A percentile compares a stretch with the other conserved stretches of the same genome.
Conservation (phyloP, 768 basidiomycete genomes). For the Mycena rebaudengoi region DNA sequence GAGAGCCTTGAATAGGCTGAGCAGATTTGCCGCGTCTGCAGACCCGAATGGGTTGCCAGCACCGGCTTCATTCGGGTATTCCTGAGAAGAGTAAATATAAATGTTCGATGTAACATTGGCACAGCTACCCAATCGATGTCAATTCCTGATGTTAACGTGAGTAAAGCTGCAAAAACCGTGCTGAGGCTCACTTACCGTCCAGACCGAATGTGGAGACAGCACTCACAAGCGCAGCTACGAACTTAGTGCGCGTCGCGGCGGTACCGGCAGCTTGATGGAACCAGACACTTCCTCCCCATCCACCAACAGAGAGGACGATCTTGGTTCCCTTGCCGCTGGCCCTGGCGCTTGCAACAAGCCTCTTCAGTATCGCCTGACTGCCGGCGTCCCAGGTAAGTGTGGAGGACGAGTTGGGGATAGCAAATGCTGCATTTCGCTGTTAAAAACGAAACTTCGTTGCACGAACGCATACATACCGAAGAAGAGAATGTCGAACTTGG, state of each 20-base stretch:
- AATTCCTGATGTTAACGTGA: constrained; percentile 38
- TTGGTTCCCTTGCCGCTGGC: constrained; percentile 54
- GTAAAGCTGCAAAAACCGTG: not conserved
- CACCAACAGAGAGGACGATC: constrained; percentile 64
- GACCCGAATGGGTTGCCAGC: constrained; percentile 68
- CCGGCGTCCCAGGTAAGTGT: constrained; percentile 52
- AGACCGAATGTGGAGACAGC: constrained; percentile 58
- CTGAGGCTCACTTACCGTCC: constrained; percentile 51
- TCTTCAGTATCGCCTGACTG: constrained; percentile 50
- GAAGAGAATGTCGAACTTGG: constrained; percentile 58
- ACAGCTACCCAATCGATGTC: constrained; percentile 63
- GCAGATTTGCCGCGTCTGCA: constrained; percentile 69
- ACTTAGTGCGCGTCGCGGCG: constrained; percentile 46
- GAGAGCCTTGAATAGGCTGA: constrained; percentile 66
- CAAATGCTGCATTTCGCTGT: constrained; percentile 52
- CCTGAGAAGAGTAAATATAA: constrained; percentile 46
- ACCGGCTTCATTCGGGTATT: constrained; percentile 76
- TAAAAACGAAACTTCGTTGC: not conserved
- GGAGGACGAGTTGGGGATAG: constrained; percentile 55
- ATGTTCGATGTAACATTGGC: not conserved
- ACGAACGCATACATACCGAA: constrained; percentile 33
- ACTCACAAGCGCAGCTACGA: constrained; percentile 53
- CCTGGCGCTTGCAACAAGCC: constrained; percentile 56
- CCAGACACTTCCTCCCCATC: constrained; percentile 60
- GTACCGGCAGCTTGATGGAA: constrained; percentile 59